Conservation (phyloP, 805 yeast genomes). For the Yarrowia divulgata region DNA sequence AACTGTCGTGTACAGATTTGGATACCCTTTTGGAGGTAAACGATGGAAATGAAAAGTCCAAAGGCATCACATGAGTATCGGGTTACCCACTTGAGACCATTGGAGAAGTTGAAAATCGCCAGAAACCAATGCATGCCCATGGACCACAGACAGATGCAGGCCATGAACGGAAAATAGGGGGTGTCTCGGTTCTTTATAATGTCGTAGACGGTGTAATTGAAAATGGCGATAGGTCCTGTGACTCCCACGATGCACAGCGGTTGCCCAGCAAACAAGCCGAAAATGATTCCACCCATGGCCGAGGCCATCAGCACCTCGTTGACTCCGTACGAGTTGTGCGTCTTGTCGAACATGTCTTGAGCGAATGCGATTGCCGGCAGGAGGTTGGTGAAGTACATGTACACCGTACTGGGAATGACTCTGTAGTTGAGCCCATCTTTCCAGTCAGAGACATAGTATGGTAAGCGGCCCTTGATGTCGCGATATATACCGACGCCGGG, state of each 20-base stretch:
- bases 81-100: slow-evolving; percentile 73
- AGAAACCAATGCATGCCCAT: slow-evolving; percentile 79
- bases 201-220: slow-evolving; percentile 87
- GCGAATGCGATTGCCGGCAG: slow-evolving; percentile 96
- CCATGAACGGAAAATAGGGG: slow-evolving; percentile 86
- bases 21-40: slow-evolving; percentile 89
- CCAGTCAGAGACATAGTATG: slow-evolving; percentile 80
- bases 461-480: slow-evolving; percentile 62
- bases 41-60: slow-evolving; percentile 87
- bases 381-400: slow-evolving; percentile 85
- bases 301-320: slow-evolving; percentile 86
- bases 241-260: slow-evolving; percentile 96
- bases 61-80: slow-evolving; percentile 89
- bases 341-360: slow-evolving; percentile 94
- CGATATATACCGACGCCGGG: slow-evolving; percentile 60
- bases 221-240: slow-evolving; percentile 93
- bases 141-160: slow-evolving; percentile 94
- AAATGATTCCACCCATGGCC: slow-evolving; percentile 87
- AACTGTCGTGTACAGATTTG: slow-evolving; percentile 82
- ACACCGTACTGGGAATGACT: slow-evolving; percentile 82
- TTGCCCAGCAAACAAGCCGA: slow-evolving; percentile 86
- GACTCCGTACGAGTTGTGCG: slow-evolving; percentile 85
- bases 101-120: slow-evolving; percentile 72
- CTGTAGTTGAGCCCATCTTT: slow-evolving; percentile 83
- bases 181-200: slow-evolving; percentile 61